phyloP scores from a whole-genome alignment of 2,329 filamentous ascomycete species.

The Trichoderma simmonsii region DNA sequence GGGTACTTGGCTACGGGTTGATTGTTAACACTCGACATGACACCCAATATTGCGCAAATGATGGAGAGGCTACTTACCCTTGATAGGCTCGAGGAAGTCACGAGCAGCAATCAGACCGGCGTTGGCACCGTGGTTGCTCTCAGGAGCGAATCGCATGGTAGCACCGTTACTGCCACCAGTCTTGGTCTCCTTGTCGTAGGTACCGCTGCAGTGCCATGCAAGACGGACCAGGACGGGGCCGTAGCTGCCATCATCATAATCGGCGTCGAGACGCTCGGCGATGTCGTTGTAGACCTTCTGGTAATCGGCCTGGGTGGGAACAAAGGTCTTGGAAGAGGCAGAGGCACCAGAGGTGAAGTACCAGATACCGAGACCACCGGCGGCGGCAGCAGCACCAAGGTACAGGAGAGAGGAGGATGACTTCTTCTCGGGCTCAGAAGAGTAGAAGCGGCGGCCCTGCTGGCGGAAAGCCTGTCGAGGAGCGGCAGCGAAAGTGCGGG shows the following conservation, averaged over 20 bases:
- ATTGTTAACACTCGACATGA: neutral
- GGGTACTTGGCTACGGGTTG: slow-evolving; percentile 61
- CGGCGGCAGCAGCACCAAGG: slow-evolving; percentile 57
- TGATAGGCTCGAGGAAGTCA: slow-evolving; percentile 89
- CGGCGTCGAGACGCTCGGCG: slow-evolving; percentile 75
- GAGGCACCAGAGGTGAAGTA: slow-evolving; percentile 57
- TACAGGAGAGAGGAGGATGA: slow-evolving; percentile 52
- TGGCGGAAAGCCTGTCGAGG: slow-evolving; percentile 69
- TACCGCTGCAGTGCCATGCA: slow-evolving; percentile 92
- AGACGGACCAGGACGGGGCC: slow-evolving; percentile 87
- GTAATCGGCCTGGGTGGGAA: slow-evolving; percentile 81
- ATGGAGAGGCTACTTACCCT: slow-evolving; percentile 56
- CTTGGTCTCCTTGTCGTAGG: slow-evolving; percentile 80
- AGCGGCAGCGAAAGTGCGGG: slow-evolving; percentile 56
- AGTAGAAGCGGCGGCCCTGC: slow-evolving; percentile 74
- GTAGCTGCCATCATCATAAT: slow-evolving; percentile 96
- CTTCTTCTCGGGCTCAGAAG: slow-evolving; percentile 61
- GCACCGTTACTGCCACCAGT: slow-evolving; percentile 95
- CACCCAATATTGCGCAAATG: neutral
- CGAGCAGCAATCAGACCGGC: slow-evolving; percentile 82
- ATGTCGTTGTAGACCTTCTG: slow-evolving; percentile 92
- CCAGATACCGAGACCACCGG: slow-evolving; percentile 63
- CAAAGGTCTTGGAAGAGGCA: slow-evolving; percentile 58
- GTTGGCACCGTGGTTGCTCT: slow-evolving; percentile 88
- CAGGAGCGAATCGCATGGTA: slow-evolving; percentile 92